Conservation (phyloP, 352 stramenopile species). For the Phytophthora sp. region DNA sequence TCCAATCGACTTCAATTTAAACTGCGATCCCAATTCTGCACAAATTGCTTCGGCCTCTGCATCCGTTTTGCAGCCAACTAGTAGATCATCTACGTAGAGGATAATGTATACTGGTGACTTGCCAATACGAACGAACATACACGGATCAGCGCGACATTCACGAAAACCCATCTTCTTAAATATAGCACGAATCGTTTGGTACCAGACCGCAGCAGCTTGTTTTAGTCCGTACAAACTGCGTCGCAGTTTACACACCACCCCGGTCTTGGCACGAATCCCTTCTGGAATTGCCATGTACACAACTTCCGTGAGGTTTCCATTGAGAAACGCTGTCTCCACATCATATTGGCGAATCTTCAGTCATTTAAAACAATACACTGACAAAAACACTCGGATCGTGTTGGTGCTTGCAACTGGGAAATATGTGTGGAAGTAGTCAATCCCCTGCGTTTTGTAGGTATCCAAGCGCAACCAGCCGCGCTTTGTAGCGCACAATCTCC, state of each 20-base stretch:
- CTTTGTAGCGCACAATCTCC: slow-evolving; percentile 33
- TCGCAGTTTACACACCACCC: slow-evolving; percentile 26
- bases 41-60: not conserved
- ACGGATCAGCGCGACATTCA: slow-evolving; percentile 3
- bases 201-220: slow-evolving; percentile 36
- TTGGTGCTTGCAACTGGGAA: slow-evolving; percentile 28
- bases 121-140: slow-evolving; percentile 5
- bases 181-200: slow-evolving; percentile 25
- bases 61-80: slow-evolving; percentile 7
- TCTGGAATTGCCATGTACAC: slow-evolving; percentile 32
- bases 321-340: slow-evolving; percentile 44
- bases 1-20: slow-evolving; percentile 8
- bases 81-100: slow-evolving; percentile 15
- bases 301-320: slow-evolving; percentile 34
- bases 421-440: slow-evolving; percentile 37
- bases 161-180: slow-evolving; percentile 5
- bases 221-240: slow-evolving; percentile 44
- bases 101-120: slow-evolving; percentile 3
- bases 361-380: slow-evolving; percentile 22
- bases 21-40: not conserved
- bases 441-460: slow-evolving; percentile 21
- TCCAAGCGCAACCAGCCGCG: slow-evolving; percentile 28
- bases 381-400: slow-evolving; percentile 29
- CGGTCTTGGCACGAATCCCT: slow-evolving; percentile 5
- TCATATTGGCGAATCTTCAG: slow-evolving; percentile 37